Evolutionary conservation across 2,329 filamentous ascomycete species (phyloP).

Genomic region (Trichoderma hamatum): DNA sequence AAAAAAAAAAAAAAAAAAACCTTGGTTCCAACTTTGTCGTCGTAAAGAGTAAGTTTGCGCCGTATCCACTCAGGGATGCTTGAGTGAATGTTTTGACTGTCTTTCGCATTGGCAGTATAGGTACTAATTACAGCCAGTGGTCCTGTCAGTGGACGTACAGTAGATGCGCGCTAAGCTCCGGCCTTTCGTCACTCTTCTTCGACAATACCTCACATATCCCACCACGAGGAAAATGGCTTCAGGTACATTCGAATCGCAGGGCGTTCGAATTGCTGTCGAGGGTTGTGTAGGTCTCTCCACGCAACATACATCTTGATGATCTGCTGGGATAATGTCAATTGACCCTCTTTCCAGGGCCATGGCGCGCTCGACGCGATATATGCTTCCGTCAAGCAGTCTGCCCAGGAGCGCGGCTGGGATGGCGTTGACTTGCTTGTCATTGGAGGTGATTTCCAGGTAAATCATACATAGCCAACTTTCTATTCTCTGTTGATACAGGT

Average conservation of each 20-base stretch:
- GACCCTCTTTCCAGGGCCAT: conserved; percentile 68
- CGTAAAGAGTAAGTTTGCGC: neutral
- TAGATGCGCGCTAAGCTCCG: conserved; percentile 9
- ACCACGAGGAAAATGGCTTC: conserved; percentile 36
- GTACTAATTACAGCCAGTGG: neutral
- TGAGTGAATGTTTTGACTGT: neutral
- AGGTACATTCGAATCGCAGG: conserved; percentile 43
- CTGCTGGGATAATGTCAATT: conserved; percentile 21
- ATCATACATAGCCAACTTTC: conserved; percentile 3
- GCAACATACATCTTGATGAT: neutral
- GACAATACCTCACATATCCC: neutral
- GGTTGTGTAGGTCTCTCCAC: conserved; percentile 69
- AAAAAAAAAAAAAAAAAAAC: neutral
- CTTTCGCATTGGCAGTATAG: neutral
- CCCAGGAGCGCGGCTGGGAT: conserved; percentile 73
- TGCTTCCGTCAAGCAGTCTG: conserved; percentile 70
- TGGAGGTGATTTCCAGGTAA: conserved; percentile 89
- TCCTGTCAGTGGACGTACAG: neutral
- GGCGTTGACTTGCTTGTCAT: conserved; percentile 90
- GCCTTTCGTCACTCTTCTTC: conserved; percentile 6
- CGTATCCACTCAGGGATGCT: neutral
- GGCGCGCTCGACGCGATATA: conserved; percentile 93
- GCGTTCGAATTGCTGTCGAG: conserved; percentile 79
- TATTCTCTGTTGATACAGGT: neutral
- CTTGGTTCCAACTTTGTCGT: neutral